Conservation (phyloP, 169 alveolate genomes). For the Cryptosporidium bovis region DNA sequence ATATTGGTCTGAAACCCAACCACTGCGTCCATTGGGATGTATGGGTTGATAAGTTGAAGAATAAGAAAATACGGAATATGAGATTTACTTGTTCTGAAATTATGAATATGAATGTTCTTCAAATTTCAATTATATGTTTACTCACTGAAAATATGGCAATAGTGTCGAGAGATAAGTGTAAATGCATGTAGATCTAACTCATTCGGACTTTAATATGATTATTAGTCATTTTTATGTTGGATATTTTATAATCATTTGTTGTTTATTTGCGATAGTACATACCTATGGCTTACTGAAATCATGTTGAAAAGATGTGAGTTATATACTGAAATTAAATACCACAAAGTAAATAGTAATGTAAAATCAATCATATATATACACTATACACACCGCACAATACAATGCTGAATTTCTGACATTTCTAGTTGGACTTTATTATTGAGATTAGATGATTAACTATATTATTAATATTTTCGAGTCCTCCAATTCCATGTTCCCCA, state of each 20-base stretch:
- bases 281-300: too few species aligned
- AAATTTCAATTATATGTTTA: too few species aligned
- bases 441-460: conserved; percentile 27
- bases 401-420: not conserved
- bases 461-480: conserved; percentile 40
- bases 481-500: conserved; percentile 85
- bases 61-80: not conserved
- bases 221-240: not conserved
- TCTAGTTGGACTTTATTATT: not conserved
- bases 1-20: conserved; percentile 53
- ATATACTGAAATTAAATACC: not conserved
- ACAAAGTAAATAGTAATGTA: not conserved
- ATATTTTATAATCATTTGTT: too few species aligned
- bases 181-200: too few species aligned
- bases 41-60: conserved; percentile 31
- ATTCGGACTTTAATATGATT: not conserved
- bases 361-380: not conserved
- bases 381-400: not conserved
- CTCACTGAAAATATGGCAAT: too few species aligned
- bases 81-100: not conserved
- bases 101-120: too few species aligned
- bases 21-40: conserved; percentile 67
- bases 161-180: too few species aligned
- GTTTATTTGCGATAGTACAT: too few species aligned
- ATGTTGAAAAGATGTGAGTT: not conserved